These are phyloP conservation scores for Arthroderma uncinatum DNA, from an alignment of 2,329 filamentous ascomycete genomes.

Conservation along the genomic window DNA sequence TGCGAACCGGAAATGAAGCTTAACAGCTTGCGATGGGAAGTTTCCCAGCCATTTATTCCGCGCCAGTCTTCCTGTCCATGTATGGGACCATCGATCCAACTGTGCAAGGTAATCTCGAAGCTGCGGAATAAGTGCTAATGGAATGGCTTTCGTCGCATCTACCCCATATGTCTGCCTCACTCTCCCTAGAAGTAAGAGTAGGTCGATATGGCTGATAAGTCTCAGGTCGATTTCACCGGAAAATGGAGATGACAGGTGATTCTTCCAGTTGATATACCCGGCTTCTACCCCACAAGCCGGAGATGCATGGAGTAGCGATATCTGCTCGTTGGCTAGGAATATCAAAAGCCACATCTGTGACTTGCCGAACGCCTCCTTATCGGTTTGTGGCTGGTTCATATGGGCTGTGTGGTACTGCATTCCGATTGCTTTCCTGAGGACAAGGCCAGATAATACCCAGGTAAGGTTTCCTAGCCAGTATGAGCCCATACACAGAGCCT, in stretches of 20 bases:
- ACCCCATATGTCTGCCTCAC: constrained; percentile 16
- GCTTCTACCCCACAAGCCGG: constrained; percentile 9
- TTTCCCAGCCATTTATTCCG: constrained; percentile 32
- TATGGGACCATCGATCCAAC: constrained; percentile 23
- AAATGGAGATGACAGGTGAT: constrained; percentile 37
- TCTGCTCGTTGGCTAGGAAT: constrained; percentile 16
- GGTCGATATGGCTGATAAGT: constrained; percentile 12
- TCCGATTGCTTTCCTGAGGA: constrained; percentile 35
- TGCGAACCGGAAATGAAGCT: constrained; percentile 40
- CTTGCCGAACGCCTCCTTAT: constrained; percentile 7
- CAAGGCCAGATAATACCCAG: constrained; percentile 38
- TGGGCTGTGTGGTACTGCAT: constrained; percentile 28
- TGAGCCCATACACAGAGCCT: constrained; percentile 44
- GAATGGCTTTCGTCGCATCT: constrained; percentile 19
- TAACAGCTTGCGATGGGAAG: constrained; percentile 39
- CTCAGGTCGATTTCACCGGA: constrained; percentile 20
- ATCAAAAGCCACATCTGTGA: constrained; percentile 36
- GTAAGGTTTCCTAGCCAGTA: constrained; percentile 47
- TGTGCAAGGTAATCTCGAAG: constrained; percentile 21
- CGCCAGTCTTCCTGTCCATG: constrained; percentile 18
- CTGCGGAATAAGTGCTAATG: constrained; percentile 10
- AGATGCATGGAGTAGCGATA: constrained; percentile 11
- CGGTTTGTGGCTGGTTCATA: constrained; percentile 12
- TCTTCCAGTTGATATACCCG: constrained; percentile 11
- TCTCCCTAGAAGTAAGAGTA: constrained; percentile 10